phyloP scores from a whole-genome alignment of 495 filamentous ascomycete genomes.

The Annulohypoxylon bovei region DNA sequence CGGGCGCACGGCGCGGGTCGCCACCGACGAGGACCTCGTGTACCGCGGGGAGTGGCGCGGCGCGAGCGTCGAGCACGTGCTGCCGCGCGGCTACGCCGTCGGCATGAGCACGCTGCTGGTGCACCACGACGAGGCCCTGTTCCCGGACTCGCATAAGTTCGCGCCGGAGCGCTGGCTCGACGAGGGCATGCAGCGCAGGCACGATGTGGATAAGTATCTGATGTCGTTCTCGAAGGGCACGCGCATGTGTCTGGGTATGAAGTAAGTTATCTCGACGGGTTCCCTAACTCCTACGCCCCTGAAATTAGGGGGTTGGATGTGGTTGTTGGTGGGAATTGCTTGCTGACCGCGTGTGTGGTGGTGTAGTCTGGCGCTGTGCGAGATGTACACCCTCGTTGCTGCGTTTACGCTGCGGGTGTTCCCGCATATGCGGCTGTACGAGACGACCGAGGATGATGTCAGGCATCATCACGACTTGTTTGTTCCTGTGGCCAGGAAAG shows the following conservation, averaged over 20 bases:
- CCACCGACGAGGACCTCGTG: conserved; percentile 45
- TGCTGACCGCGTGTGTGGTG: conserved; percentile 1
- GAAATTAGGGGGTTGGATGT: neutral
- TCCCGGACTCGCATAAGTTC: conserved; percentile 55
- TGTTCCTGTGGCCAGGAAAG: conserved; percentile 15
- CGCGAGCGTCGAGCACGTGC: conserved; percentile 18
- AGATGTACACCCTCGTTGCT: conserved; percentile 42
- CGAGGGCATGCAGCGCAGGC: conserved; percentile 4
- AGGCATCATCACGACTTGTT: conserved; percentile 37
- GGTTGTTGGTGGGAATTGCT: neutral
- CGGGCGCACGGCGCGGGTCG: conserved; percentile 37
- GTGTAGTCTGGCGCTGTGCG: conserved; percentile 47
- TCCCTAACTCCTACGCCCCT: too few species aligned
- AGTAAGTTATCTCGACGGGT: too few species aligned
- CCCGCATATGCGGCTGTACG: conserved; percentile 42
- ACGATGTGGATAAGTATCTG: conserved; percentile 31
- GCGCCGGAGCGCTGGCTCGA: conserved; percentile 58
- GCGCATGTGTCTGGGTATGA: conserved; percentile 44
- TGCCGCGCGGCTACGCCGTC: conserved; percentile 48
- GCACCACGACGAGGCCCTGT: conserved; percentile 56
- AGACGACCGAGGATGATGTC: conserved; percentile 42
- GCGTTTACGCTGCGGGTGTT: conserved; percentile 35
- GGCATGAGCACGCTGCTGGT: conserved; percentile 53
- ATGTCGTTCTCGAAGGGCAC: conserved; percentile 44
- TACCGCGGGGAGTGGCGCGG: conserved; percentile 36